Percentiles rank a stretch among this genome's conserved stretches.
phyloP scores from a whole-genome alignment of 164 flowering plant genomes.

The Nymphaea thermarum region DNA sequence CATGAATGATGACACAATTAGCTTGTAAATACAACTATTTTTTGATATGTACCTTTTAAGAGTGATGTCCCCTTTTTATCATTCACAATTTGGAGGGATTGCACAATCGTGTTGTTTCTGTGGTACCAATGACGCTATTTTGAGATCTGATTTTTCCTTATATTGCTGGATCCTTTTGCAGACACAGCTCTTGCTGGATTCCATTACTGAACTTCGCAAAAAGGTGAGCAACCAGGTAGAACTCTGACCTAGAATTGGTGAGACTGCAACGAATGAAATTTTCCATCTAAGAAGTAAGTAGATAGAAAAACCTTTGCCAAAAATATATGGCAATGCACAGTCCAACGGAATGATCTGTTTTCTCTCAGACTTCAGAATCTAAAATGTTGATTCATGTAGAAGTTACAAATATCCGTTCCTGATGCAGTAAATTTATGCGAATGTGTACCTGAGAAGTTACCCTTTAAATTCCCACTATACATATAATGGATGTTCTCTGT shows the following conservation, averaged over 20 bases:
- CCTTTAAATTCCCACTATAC: too few relatives aligned
- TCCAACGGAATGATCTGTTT: too few relatives aligned
- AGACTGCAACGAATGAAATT: not conserved
- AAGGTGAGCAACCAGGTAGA: constrained; percentile 24
- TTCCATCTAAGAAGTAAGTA: too few relatives aligned
- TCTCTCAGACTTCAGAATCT: too few relatives aligned
- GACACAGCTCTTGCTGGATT: constrained; percentile 54
- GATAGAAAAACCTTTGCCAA: not conserved
- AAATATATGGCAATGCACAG: too few relatives aligned
- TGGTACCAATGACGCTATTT: not conserved
- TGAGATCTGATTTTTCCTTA: not conserved
- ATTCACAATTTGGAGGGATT: not conserved
- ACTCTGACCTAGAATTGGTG: not conserved
- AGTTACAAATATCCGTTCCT: not conserved
- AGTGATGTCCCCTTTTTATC: not conserved
- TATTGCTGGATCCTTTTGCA: constrained; percentile 15
- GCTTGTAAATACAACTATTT: not conserved
- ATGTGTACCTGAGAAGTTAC: too few relatives aligned
- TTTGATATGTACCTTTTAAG: not conserved
- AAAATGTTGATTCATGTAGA: too few relatives aligned
- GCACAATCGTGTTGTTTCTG: not conserved
- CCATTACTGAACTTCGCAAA: constrained; percentile 54
- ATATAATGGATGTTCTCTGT: too few relatives aligned
- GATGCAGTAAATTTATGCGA: not conserved
- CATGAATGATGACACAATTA: too few relatives aligned